These are phyloP conservation scores for Arthrobotrys musiformis DNA, from an alignment of 2,329 filamentous ascomycete genomes.

Conservation along the genomic window DNA sequence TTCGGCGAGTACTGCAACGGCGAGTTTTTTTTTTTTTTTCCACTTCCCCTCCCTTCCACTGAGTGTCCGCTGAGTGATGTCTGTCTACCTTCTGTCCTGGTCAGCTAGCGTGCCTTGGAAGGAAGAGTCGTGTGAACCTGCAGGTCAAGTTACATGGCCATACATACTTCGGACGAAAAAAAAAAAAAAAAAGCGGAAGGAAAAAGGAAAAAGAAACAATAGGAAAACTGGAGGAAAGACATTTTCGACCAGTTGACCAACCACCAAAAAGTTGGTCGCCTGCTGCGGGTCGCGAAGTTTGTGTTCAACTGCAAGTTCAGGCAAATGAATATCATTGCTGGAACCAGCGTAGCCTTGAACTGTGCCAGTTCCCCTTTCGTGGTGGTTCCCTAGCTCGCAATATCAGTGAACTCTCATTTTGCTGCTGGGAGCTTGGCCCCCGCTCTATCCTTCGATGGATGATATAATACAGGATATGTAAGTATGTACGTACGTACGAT, in stretches of 20 bases:
- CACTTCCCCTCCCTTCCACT: background rate
- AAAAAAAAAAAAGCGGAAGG: constrained; percentile 17
- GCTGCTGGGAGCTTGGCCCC: constrained; percentile 5
- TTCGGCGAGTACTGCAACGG: constrained; percentile 7
- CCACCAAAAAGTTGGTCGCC: constrained; percentile 28
- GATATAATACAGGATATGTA: background rate
- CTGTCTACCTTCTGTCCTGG: constrained; percentile 21
- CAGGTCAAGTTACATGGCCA: constrained; percentile 43
- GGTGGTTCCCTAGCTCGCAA: background rate
- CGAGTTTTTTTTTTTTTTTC: constrained; percentile 9
- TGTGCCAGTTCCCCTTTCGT: constrained; percentile 1
- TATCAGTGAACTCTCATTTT: constrained; percentile 2
- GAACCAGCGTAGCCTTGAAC: constrained; percentile 36
- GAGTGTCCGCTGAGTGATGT: background rate
- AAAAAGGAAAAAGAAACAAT: constrained; percentile 1
- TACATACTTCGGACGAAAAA: constrained; percentile 55
- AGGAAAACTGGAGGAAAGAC: constrained; percentile 4
- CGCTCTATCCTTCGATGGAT: background rate
- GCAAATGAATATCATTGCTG: constrained; percentile 46
- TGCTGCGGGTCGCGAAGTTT: constrained; percentile 41
- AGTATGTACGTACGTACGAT: background rate
- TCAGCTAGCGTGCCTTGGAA: constrained; percentile 32
- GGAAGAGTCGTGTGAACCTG: constrained; percentile 45
- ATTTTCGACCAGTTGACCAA: background rate
- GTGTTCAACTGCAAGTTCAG: constrained; percentile 33